Evolutionary conservation across 2,329 filamentous ascomycete genomes (phyloP), one percentile per base, ranked within the genome.

Genomic region (Rhexocercosporidium sp.): DNA sequence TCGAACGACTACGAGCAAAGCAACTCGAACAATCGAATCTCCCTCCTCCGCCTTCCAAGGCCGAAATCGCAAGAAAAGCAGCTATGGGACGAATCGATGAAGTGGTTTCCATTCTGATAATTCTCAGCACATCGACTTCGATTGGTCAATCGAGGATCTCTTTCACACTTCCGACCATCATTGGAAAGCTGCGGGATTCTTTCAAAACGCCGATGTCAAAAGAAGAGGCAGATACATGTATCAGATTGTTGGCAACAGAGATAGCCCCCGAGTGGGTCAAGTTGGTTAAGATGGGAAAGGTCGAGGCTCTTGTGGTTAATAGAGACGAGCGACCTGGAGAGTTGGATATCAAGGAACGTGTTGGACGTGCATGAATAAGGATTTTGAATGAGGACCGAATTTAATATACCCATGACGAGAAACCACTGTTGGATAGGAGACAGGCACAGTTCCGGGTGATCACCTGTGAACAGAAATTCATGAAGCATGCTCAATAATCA

Each of bases 1-100:
- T 96, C 66, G 92, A 94, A 77, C 90, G 92, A 59, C 86, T 96
- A 70, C 89, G 91, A 70, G 83, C 85, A 64, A 95, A 95, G 81
- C 87, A 92, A 72, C 78, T 84, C 71, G 82, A 86, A 76, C 77
- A 85, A 76, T 75, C 81, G 69, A 71, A 80, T 68, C 61, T 80
- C 67, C 66, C 82, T 66, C 72, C 77, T 0, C 85, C 84, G 0
- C 82, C 85, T 0, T 81, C 85, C 0, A 82, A 84, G 25, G 84
- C 82, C 20, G 84, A 89, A 72, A 79, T 92, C 3, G 81, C 86
- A 69, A 88, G 90, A 14, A 85, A 83, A 16, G 86, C 88, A 3
- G 91, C 91, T 0, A 81, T 92, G 27, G 87, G 90, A 72, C 86
- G 90, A 11, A 86, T 89, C 0, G 82, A 85, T n/a, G 91, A 93